phyloP scores from a whole-genome alignment of 805 yeast genomes.

The Saccharomycopsis microspora region DNA sequence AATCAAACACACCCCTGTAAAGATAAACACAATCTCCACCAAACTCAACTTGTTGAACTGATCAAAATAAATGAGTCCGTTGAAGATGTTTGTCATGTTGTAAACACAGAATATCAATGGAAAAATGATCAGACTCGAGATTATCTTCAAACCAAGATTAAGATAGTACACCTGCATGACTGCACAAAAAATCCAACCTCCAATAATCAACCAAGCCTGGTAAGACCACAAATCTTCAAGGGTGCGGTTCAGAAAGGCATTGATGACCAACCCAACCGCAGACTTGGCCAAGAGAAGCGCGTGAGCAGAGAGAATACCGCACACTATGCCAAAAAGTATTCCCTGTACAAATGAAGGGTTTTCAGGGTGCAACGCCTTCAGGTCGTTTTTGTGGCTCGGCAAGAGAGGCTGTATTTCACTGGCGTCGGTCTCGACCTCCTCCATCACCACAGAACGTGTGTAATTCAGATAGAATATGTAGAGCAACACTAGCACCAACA shows the following conservation, averaged over 20 bases:
- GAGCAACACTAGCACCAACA: slow-evolving; percentile 1
- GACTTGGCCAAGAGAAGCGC: slow-evolving; percentile 80
- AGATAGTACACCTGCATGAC: slow-evolving; percentile 61
- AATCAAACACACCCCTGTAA: slow-evolving; percentile 34
- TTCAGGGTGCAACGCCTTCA: background rate
- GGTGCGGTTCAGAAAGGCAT: slow-evolving; percentile 26
- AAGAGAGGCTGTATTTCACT: background rate
- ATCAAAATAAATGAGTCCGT: slow-evolving; percentile 48
- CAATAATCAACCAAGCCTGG: slow-evolving; percentile 39
- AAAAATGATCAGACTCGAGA: slow-evolving; percentile 68
- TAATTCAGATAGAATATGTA: slow-evolving; percentile 8
- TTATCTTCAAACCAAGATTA: slow-evolving; percentile 58
- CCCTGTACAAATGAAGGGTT: slow-evolving; percentile 36
- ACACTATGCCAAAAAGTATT: slow-evolving; percentile 47
- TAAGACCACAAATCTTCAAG: slow-evolving; percentile 28
- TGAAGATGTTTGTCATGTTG: slow-evolving; percentile 56
- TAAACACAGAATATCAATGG: slow-evolving; percentile 81
- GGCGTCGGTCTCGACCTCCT: background rate
- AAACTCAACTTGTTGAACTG: slow-evolving; percentile 33
- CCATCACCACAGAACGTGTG: background rate
- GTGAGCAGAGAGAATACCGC: slow-evolving; percentile 78
- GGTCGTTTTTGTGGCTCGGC: too few relatives aligned
- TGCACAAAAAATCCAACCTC: slow-evolving; percentile 49
- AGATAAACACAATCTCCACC: slow-evolving; percentile 30
- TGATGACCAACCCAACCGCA: slow-evolving; percentile 55